Conservation (phyloP, 352 stramenopile genomes). For the Globisporangium acanthophoron region DNA sequence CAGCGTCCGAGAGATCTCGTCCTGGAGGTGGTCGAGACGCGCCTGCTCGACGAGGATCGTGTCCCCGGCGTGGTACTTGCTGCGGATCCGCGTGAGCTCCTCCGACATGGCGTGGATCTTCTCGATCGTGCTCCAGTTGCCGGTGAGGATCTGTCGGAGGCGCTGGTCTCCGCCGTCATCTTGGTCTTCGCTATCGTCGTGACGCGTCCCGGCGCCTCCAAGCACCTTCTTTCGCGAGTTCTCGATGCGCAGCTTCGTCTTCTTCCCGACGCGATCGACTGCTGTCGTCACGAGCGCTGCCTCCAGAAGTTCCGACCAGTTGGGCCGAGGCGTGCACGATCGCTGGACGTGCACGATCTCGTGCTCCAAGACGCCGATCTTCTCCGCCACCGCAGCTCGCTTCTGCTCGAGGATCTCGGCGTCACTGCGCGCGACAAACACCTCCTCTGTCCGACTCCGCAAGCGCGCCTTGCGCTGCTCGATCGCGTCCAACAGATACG, state of each 20-base stretch:
- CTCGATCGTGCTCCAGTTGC: slow-evolving; percentile 55
- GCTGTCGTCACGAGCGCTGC: slow-evolving; percentile 51
- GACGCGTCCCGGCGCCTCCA: slow-evolving; percentile 7
- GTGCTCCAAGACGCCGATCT: slow-evolving; percentile 23
- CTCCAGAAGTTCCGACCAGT: slow-evolving; percentile 55
- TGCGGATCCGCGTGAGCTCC: slow-evolving; percentile 46
- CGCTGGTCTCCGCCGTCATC: slow-evolving; percentile 30
- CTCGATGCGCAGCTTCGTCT: slow-evolving; percentile 29
- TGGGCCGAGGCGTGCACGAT: slow-evolving; percentile 52
- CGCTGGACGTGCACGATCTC: slow-evolving; percentile 43
- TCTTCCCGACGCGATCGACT: slow-evolving; percentile 31
- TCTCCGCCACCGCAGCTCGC: slow-evolving; percentile 14
- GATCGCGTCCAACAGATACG: slow-evolving; percentile 20
- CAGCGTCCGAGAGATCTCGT: slow-evolving; percentile 47
- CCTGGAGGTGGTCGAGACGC: slow-evolving; percentile 52
- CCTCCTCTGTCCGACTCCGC: slow-evolving; percentile 40
- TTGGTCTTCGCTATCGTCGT: slow-evolving; percentile 7
- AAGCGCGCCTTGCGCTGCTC: slow-evolving; percentile 25
- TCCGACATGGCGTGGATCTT: slow-evolving; percentile 49
- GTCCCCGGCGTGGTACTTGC: slow-evolving; percentile 41
- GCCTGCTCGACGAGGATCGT: slow-evolving; percentile 40
- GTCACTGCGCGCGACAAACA: slow-evolving; percentile 56
- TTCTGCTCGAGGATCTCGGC: slow-evolving; percentile 27
- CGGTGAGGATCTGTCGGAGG: slow-evolving; percentile 43
- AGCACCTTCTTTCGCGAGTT: slow-evolving; percentile 11